These are phyloP conservation scores for Symbiodinium pilosum DNA, from an alignment of 73 alveolate species.

Conservation along the genomic window DNA sequence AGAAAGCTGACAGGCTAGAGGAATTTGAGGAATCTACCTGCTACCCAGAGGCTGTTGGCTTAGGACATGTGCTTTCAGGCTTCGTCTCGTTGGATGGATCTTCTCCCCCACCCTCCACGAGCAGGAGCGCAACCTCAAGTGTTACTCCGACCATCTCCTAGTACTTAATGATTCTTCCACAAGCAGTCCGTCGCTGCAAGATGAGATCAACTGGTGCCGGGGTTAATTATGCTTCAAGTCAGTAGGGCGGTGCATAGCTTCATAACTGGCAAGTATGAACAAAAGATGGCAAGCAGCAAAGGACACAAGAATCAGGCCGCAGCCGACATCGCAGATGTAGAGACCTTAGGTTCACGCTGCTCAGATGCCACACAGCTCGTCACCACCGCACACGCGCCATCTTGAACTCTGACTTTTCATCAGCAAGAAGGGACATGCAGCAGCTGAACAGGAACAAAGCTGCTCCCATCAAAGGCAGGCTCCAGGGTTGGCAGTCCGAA, in stretches of 20 bases:
- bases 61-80: background rate
- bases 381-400: no score
- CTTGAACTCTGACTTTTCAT: no score
- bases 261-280: background rate
- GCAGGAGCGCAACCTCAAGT: constrained; percentile 68
- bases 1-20: no score
- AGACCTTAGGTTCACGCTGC: constrained; percentile 4
- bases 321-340: constrained; percentile 69
- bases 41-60: constrained; percentile 29
- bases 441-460: background rate
- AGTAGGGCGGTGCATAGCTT: no score
- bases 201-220: no score
- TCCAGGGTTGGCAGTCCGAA: constrained; percentile 63
- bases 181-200: no score
- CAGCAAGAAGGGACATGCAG: no score
- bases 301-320: constrained; percentile 48
- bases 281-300: background rate
- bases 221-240: no score
- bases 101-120: constrained; percentile 38
- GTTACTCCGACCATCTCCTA: no score
- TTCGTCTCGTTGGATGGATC: constrained; percentile 5
- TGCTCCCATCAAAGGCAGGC: constrained; percentile 61
- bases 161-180: no score
- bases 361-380: no score
- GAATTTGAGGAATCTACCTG: no score